Percentiles rank a stretch among this genome's conserved stretches.
These are phyloP conservation scores for Chimonanthus praecox DNA, from an alignment of 164 flowering plant genomes.

Conservation along the genomic window DNA sequence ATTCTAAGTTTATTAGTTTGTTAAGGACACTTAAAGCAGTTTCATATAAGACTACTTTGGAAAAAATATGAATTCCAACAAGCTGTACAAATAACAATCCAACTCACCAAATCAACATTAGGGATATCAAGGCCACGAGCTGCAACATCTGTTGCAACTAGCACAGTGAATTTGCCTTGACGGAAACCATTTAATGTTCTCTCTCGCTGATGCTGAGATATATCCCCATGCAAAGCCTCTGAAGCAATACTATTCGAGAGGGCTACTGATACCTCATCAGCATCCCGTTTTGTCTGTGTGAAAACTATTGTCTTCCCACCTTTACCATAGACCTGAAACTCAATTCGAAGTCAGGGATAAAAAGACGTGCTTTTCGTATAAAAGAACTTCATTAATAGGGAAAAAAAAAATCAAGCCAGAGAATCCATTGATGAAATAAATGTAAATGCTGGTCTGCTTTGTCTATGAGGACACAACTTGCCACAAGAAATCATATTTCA, in stretches of 20 bases:
- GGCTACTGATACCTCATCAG: constrained; percentile 91
- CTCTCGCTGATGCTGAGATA: constrained; percentile 97
- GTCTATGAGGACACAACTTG: background rate
- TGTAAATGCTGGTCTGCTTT: background rate
- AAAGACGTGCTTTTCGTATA: background rate
- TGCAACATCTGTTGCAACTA: constrained; percentile 99
- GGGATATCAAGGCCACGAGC: constrained; percentile 99
- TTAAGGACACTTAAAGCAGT: background rate
- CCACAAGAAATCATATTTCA: background rate
- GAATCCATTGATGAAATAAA: background rate
- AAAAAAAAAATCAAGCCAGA: background rate
- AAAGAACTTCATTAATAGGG: background rate
- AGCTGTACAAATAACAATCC: background rate
- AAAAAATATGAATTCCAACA: background rate
- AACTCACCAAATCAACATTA: constrained; percentile 87
- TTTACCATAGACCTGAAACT: constrained; percentile 87
- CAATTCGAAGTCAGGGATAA: constrained; percentile 4
- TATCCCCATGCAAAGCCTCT: constrained; percentile 98
- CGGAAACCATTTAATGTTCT: constrained; percentile 91
- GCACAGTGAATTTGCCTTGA: constrained; percentile 91
- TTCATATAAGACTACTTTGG: background rate
- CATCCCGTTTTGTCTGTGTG: constrained; percentile 95
- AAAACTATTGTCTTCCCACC: constrained; percentile 98
- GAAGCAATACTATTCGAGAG: constrained; percentile 76
- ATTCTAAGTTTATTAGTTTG: background rate